These are phyloP conservation scores for Nidularia pulvinata DNA, from an alignment of 768 basidiomycete species.

Conservation along the genomic window DNA sequence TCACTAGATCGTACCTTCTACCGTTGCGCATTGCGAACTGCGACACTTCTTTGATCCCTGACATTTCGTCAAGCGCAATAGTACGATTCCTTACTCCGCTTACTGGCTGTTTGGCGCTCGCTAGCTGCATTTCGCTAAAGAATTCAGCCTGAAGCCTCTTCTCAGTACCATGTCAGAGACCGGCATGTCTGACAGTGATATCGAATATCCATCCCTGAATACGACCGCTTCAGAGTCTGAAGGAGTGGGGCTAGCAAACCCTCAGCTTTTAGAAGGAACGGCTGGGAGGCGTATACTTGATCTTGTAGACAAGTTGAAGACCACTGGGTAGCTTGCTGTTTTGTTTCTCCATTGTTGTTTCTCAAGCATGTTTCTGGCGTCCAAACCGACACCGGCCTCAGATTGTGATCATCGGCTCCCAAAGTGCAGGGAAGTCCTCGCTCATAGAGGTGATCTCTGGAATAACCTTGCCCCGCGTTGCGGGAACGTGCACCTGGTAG, in stretches of 20 bases:
- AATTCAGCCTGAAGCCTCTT: no score
- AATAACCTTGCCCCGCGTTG: slow-evolving; percentile 58
- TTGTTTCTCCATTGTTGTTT: slow-evolving; percentile 5
- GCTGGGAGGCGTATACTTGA: slow-evolving; percentile 59
- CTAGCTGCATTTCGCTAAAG: no score
- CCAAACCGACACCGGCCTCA: slow-evolving; percentile 61
- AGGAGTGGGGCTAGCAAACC: slow-evolving; percentile 54
- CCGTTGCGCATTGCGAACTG: no score
- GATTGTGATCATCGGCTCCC: slow-evolving; percentile 65
- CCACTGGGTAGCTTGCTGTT: slow-evolving; percentile 51
- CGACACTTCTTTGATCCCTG: no score
- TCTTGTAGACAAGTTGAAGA: slow-evolving; percentile 57
- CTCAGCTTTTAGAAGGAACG: slow-evolving; percentile 34
- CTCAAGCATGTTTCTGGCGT: slow-evolving; percentile 52
- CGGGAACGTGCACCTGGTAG: slow-evolving; percentile 69
- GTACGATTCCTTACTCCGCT: no score
- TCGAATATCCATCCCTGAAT: no score
- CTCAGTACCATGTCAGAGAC: no score
- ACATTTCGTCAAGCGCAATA: no score
- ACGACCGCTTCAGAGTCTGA: no score
- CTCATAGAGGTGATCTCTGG: slow-evolving; percentile 71
- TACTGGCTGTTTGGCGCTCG: no score
- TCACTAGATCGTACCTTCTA: no score
- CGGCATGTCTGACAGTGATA: no score
- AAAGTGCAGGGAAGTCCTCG: slow-evolving; percentile 64